Evolutionary conservation across 2,329 filamentous ascomycete species (phyloP).

Genomic region (Aspergillus costaricaensis): DNA sequence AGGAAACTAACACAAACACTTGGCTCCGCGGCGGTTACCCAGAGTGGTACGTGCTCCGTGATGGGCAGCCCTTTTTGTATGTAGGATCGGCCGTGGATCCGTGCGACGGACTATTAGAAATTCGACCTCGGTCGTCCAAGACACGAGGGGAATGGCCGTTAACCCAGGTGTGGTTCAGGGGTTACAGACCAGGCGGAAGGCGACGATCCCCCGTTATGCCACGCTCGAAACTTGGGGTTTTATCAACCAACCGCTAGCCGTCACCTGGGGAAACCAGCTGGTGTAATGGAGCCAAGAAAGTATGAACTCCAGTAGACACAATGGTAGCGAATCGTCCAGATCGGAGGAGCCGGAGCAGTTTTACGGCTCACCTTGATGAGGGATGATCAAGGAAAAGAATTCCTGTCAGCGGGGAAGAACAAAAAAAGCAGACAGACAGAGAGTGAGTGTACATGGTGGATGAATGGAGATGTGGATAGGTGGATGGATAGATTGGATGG

Average conservation of each 20-base stretch:
- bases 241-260: conserved; percentile 9
- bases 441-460: neutral
- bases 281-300: neutral
- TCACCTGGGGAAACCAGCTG: conserved; percentile 6
- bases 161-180: conserved; percentile 23
- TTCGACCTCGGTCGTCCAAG: conserved; percentile 23
- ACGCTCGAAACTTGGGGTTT: conserved; percentile 17
- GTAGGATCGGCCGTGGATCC: conserved; percentile 29
- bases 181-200: conserved; percentile 12
- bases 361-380: neutral
- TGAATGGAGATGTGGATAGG: no score
- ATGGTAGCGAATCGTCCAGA: neutral
- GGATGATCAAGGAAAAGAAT: conserved; percentile 2
- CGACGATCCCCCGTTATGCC: conserved; percentile 20
- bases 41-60: conserved; percentile 8
- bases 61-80: conserved; percentile 7
- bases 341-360: neutral
- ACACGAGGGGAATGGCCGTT: conserved; percentile 4
- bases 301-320: neutral
- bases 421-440: neutral
- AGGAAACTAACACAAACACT: conserved; percentile 10
- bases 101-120: conserved; percentile 22
- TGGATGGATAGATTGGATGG: neutral
- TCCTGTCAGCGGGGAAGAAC: neutral
- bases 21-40: conserved; percentile 2